phyloP scores from a whole-genome alignment of 75 land plant species.

The Pinus taeda region DNA sequence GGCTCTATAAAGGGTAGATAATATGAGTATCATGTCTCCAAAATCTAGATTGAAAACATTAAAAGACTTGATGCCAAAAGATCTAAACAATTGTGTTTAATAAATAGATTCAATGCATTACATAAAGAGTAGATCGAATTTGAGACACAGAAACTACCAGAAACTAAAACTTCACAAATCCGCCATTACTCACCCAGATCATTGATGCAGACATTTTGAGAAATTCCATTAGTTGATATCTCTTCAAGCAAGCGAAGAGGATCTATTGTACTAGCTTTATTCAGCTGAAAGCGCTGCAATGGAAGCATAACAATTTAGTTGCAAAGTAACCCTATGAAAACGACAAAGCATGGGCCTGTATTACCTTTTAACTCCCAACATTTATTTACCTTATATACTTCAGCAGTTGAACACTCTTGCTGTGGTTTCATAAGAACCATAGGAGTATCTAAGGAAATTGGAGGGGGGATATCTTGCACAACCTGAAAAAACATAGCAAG shows the following conservation, averaged over 20 bases:
- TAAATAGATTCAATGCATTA: neutral
- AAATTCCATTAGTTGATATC: constrained; percentile 67
- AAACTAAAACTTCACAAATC: neutral
- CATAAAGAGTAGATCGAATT: neutral
- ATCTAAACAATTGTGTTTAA: neutral
- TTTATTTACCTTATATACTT: constrained; percentile 84
- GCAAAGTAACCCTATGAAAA: neutral
- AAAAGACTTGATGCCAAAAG: neutral
- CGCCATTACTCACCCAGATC: constrained; percentile 74
- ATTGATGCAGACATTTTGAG: constrained; percentile 89
- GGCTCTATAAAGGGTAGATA: constrained; percentile 48
- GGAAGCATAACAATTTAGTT: constrained; percentile 6
- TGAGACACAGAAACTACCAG: neutral
- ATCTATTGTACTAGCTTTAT: constrained; percentile 69
- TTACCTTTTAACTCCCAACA: neutral
- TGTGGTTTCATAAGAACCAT: constrained; percentile 95
- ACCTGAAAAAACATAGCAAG: constrained; percentile 33
- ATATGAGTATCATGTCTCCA: neutral
- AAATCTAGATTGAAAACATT: neutral
- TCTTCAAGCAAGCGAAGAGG: constrained; percentile 69
- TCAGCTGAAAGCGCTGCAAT: constrained; percentile 70
- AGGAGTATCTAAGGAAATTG: constrained; percentile 68
- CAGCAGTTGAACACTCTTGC: constrained; percentile 90
- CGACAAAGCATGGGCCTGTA: neutral
- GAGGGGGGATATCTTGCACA: constrained; percentile 73